Percentiles rank a stretch among this genome's conserved stretches.
These are phyloP conservation scores for Aureobasidium sp. DNA, from an alignment of 2,329 filamentous ascomycete species.

Conservation along the genomic window DNA sequence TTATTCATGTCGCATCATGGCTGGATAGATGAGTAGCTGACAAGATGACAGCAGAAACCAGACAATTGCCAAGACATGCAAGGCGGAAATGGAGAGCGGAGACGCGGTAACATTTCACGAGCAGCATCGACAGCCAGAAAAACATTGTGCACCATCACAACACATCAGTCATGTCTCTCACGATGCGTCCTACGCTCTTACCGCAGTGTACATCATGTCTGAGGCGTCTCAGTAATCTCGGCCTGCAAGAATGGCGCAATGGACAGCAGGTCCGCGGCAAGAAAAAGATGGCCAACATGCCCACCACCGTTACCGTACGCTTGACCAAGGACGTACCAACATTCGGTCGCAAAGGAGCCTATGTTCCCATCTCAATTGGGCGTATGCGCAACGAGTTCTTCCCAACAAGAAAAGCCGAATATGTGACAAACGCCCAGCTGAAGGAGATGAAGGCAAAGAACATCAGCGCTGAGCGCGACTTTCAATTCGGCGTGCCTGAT, in stretches of 20 bases:
- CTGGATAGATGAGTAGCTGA: too few species aligned
- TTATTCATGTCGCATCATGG: too few species aligned
- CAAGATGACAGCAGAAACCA: too few species aligned
- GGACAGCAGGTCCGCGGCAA: conserved; percentile 31
- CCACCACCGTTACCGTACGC: conserved; percentile 41
- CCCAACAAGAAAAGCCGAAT: conserved; percentile 45
- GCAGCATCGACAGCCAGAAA: not conserved
- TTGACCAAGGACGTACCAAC: conserved; percentile 46
- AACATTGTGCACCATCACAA: not conserved
- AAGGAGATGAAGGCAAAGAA: conserved; percentile 41
- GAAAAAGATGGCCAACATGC: conserved; percentile 29
- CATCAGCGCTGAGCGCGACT: conserved; percentile 41
- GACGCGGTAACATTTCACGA: not conserved
- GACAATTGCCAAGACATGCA: not conserved
- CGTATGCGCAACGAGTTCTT: conserved; percentile 52
- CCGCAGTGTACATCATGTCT: conserved; percentile 20
- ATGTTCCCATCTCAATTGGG: conserved; percentile 46
- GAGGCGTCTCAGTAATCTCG: conserved; percentile 15
- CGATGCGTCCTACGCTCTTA: conserved; percentile 14
- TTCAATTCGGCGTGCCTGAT: conserved; percentile 32
- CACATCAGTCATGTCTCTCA: conserved; percentile 16
- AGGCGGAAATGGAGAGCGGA: not conserved
- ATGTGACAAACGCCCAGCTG: conserved; percentile 41
- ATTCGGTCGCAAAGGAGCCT: conserved; percentile 46
- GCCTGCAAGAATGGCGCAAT: conserved; percentile 15